Evolutionary conservation across 352 stramenopile species (phyloP), one percentile per base, ranked within the genome.

Genomic region (Globisporangium cederbergense): DNA sequence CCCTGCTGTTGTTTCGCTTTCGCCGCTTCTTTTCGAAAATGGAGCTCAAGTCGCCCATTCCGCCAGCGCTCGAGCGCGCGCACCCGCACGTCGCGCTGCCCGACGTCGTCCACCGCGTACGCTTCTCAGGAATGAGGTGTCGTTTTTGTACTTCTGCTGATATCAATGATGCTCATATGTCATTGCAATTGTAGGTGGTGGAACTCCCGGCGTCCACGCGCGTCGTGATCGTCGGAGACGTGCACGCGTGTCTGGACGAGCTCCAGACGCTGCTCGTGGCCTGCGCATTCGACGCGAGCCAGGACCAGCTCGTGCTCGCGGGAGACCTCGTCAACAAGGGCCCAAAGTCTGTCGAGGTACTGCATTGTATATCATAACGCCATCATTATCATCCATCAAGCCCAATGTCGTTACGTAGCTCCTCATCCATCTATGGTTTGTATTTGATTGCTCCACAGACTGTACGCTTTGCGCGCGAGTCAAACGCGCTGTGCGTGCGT

Each of bases 251-350:
- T 70, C 85, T 89, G 28, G 77, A 91, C 36, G 93, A 98, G 74
- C 76, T 98, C 9, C 72, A 79, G 20, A 52, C 75, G 59, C 74
- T 95, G 13, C 69, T 95, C n/a, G 18, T 30, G 5, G 70, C 65
- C 30, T 83, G 76, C 47, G 20, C 59, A n/a, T 91, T 76, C 68
- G 72, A 70, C 67, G 72, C 71, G 68, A 80, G 47, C 25, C 65
- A 32, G 8, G 92, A 98, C 65, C 52, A 70, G 38, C 76, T 98
- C 18, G 75, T 97, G 54, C 80, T 97, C 3, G 93, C 97, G 0
- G 93, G 93, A 28, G 93, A 98, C 70, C 80, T 98, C 60, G 89
- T 95, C 46, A 98, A 97, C 73, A 98, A 98, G 76, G 93, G 93
- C 0, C 91, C 91, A 7, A 79, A 92, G 28, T 91, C 90, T 2